These are phyloP conservation scores for Boletus subparvulus DNA, from an alignment of 768 basidiomycete genomes.

Conservation along the genomic window DNA sequence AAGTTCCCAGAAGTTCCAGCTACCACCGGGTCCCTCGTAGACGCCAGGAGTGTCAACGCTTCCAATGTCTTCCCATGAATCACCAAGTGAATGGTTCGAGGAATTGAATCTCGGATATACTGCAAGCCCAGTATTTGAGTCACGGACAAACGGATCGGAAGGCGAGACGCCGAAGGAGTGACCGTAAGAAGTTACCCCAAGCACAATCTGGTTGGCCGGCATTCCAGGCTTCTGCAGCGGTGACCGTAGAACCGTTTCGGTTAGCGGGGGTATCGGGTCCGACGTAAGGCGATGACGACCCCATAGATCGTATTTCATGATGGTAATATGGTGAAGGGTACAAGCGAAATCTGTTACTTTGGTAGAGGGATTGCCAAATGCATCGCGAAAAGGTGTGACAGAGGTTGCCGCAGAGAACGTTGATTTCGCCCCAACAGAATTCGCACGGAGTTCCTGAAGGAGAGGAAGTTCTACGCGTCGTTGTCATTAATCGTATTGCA, in stretches of 20 bases:
- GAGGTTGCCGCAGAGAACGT: constrained; percentile 70
- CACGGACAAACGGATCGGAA: constrained; percentile 34
- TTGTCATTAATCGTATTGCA: constrained; percentile 56
- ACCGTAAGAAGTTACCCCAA: constrained; percentile 67
- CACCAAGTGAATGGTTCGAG: constrained; percentile 40
- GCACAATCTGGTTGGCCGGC: constrained; percentile 34
- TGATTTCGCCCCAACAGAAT: constrained; percentile 46
- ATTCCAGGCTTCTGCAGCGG: constrained; percentile 73
- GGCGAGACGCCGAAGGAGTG: constrained; percentile 60
- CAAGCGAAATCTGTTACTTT: constrained; percentile 71
- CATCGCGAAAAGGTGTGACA: constrained; percentile 60
- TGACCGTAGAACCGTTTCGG: constrained; percentile 71
- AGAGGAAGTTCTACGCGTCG: constrained; percentile 74
- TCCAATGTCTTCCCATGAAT: constrained; percentile 33
- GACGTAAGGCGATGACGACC: constrained; percentile 43
- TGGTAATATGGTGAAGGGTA: constrained; percentile 60
- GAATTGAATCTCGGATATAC: constrained; percentile 47
- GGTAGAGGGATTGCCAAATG: constrained; percentile 54
- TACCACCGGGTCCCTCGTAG: constrained; percentile 45
- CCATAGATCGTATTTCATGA: constrained; percentile 66
- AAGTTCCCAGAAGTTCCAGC: constrained; percentile 60
- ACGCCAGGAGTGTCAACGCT: constrained; percentile 57
- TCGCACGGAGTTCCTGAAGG: constrained; percentile 58
- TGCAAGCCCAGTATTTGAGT: constrained; percentile 36
- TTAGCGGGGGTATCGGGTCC: constrained; percentile 78